Conservation (phyloP, 2,329 filamentous ascomycete genomes). For the Aspergillus texensis region DNA sequence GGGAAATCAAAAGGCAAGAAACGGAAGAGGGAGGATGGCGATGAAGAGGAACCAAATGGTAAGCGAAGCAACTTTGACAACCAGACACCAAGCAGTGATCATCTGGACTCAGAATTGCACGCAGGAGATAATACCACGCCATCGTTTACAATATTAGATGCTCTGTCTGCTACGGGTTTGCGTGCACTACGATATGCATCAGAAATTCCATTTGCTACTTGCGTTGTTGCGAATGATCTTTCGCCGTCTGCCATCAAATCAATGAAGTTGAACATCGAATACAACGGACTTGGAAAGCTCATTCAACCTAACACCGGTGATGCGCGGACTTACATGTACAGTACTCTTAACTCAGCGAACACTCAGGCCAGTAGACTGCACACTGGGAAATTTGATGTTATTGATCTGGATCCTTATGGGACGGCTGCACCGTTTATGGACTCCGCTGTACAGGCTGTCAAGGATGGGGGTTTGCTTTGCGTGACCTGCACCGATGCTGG, state of each 20-base stretch:
- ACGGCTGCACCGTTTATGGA: slow-evolving; percentile 92
- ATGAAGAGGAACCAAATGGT: slow-evolving; percentile 22
- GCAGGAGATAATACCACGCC: slow-evolving; percentile 39
- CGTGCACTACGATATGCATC: slow-evolving; percentile 88
- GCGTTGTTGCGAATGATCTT: slow-evolving; percentile 87
- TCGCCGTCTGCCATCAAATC: slow-evolving; percentile 74
- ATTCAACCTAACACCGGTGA: slow-evolving; percentile 78
- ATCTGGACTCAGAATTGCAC: slow-evolving; percentile 12
- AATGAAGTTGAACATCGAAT: slow-evolving; percentile 80
- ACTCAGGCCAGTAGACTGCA: slow-evolving; percentile 41
- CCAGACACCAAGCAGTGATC: slow-evolving; percentile 15
- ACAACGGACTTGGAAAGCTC: slow-evolving; percentile 74
- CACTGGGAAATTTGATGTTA: slow-evolving; percentile 77
- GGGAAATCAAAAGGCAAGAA: slow-evolving; percentile 40
- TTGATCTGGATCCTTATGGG: slow-evolving; percentile 95
- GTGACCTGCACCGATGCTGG: slow-evolving; percentile 96
- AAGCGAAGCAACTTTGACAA: slow-evolving; percentile 24
- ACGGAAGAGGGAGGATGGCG: slow-evolving; percentile 39
- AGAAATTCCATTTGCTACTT: slow-evolving; percentile 82
- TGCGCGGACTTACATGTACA: slow-evolving; percentile 90
- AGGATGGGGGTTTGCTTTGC: slow-evolving; percentile 86
- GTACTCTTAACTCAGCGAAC: slow-evolving; percentile 53
- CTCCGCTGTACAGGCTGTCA: slow-evolving; percentile 81
- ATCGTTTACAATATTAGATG: slow-evolving; percentile 85
- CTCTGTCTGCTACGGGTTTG: slow-evolving; percentile 89